Evolutionary conservation across 2,329 filamentous ascomycete species (phyloP).

Genomic region (Blastomyces parvus): DNA sequence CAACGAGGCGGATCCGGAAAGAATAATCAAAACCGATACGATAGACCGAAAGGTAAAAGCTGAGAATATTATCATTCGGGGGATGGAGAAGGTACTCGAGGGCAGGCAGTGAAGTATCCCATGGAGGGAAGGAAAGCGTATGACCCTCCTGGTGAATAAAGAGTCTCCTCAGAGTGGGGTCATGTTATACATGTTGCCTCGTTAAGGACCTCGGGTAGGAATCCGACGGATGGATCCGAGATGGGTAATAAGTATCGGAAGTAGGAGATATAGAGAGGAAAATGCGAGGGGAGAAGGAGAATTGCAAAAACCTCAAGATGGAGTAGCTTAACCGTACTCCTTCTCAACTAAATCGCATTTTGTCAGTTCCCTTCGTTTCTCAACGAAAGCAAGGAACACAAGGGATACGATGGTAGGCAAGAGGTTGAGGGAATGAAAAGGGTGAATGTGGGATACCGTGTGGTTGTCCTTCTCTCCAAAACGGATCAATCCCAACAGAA

Average conservation of each 20-base stretch:
- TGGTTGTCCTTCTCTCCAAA: neutral
- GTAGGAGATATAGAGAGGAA: neutral
- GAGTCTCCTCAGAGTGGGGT: neutral
- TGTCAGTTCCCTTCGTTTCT: neutral
- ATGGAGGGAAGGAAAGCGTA: neutral
- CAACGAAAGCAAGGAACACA: no score
- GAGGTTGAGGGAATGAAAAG: neutral
- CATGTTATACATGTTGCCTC: neutral
- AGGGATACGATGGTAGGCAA: neutral
- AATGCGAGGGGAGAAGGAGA: neutral
- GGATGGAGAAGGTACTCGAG: neutral
- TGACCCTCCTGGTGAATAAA: neutral
- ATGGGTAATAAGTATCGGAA: neutral
- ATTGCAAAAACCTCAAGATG: neutral
- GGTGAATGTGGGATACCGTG: neutral
- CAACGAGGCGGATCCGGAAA: neutral
- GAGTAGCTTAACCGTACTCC: neutral
- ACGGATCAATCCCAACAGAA: neutral
- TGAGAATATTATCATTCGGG: neutral
- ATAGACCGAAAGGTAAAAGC: neutral
- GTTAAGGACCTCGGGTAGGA: neutral
- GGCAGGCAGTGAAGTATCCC: neutral
- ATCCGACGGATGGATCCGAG: neutral
- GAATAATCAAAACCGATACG: neutral
- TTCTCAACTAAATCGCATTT: neutral